Base-by-base conservation (phyloP, 208 protist species). In the Acanthamoeba healyi region DNA sequence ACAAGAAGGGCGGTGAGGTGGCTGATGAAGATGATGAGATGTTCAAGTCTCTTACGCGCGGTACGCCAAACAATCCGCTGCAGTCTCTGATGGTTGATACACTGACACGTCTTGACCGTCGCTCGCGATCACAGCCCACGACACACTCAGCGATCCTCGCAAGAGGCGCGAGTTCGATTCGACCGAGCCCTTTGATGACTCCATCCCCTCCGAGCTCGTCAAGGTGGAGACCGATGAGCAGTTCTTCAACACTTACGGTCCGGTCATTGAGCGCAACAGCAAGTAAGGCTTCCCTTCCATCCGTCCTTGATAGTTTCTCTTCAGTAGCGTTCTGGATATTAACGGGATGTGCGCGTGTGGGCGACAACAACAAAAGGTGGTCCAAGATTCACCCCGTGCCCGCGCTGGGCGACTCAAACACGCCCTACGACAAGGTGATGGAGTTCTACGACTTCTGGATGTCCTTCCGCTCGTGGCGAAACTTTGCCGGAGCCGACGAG, bases 381-480 rank as follows among this genome's bases (percentile, higher is more conserved):
- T 97, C 96, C 22, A 67, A 54, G 17, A 49, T 94, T 15, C 87
- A 95, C 46, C 92, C 82, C 42, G 96, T 87, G 46, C 96, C 96
- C 14, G 51, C 87, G 40, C 46, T 97, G 24, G 95, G 95, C 34
- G 86, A 96, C 46, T 49, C 46, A 1, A 38, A 95, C 1, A 95
- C 94, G 4, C 51, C 89, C 34, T 94, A 88, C n/a, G 94, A 96
- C 17, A 96, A 98, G 10, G 98, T 99, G 6, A 88, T 98, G 32
- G 95, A 94, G 34, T 99, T 99, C 95, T 99, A 99, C 95, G 98
- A 99, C 81, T 99, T 98, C 74, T 99, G 99, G 98, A 96, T 95
- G 44, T 67, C 81, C 58, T 99, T 99, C 96, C 97, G 98, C 72
- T 99, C 98, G 94, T 99, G 98, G 98, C 96, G 99, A 42, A 98